These are phyloP conservation scores for Gonapodya prolifera DNA, from an alignment of 192 early-diverging fungal genomes.

Conservation along the genomic window DNA sequence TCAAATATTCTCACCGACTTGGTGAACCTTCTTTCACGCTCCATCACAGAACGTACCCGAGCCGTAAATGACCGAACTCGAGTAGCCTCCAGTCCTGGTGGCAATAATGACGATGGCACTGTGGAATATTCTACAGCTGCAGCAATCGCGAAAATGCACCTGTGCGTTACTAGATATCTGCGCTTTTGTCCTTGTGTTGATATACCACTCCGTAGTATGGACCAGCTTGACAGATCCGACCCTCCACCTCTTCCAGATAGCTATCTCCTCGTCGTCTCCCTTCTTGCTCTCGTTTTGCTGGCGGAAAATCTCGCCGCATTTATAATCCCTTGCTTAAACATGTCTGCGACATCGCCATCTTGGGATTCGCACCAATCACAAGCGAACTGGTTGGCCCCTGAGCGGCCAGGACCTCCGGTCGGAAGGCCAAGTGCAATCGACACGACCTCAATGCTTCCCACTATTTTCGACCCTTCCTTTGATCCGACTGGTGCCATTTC, in stretches of 20 bases:
- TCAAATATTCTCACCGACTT: constrained; percentile 73
- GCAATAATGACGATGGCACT: background rate
- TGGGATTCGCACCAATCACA: constrained; percentile 14
- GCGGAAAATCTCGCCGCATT: constrained; percentile 58
- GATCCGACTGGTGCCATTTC: constrained; percentile 20
- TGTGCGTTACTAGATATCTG: background rate
- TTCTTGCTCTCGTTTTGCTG: constrained; percentile 52
- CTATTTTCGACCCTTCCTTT: background rate
- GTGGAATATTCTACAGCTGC: background rate
- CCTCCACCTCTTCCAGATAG: constrained; percentile 79
- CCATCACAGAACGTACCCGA: constrained; percentile 55
- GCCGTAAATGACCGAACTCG: background rate
- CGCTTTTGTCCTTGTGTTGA: background rate
- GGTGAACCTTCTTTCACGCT: constrained; percentile 55
- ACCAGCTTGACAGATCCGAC: constrained; percentile 88
- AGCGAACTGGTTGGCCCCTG: constrained; percentile 12
- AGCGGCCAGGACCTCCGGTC: constrained; percentile 10
- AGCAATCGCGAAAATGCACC: background rate
- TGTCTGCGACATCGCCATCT: background rate
- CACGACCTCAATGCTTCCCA: constrained; percentile 28
- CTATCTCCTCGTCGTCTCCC: constrained; percentile 68
- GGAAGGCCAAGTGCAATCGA: constrained; percentile 3
- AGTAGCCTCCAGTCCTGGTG: background rate
- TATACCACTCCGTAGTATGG: constrained; percentile 32
- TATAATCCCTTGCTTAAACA: constrained; percentile 33